Conservation (phyloP, 805 yeast species). For the Saturnispora galanensis region DNA sequence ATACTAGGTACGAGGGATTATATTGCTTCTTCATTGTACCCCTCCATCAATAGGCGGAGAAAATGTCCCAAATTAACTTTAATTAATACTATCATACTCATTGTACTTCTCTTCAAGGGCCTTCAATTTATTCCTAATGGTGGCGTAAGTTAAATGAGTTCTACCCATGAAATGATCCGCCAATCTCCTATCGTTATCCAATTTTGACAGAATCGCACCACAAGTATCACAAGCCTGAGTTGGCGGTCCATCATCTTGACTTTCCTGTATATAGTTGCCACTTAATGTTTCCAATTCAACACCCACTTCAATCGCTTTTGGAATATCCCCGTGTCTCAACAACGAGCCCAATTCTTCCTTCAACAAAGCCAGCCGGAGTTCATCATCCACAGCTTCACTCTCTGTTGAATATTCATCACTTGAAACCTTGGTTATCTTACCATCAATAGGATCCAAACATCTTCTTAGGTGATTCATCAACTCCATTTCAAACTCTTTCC, state of each 20-base stretch:
- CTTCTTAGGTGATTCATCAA: constrained; percentile 36
- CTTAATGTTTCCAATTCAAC: neutral
- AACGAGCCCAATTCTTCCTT: too few relatives aligned
- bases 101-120: constrained; percentile 25
- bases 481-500: constrained; percentile 35
- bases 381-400: neutral
- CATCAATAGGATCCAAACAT: constrained; percentile 58
- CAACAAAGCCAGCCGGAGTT: neutral
- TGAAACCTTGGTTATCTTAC: constrained; percentile 42
- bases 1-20: too few relatives aligned
- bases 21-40: too few relatives aligned
- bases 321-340: too few relatives aligned
- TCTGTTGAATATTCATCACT: neutral
- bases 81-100: neutral
- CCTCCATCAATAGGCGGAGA: constrained; percentile 29
- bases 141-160: constrained; percentile 73
- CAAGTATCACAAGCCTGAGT: constrained; percentile 79
- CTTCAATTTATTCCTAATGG: constrained; percentile 51
- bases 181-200: constrained; percentile 79
- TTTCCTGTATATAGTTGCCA: neutral
- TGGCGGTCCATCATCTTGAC: neutral
- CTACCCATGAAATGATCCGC: constrained; percentile 89
- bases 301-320: neutral
- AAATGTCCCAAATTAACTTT: constrained; percentile 1
- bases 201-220: constrained; percentile 76